Evolutionary conservation across 2,329 filamentous ascomycete species (phyloP), one percentile per base, ranked within the genome.

Genomic region (Scedosporium boydii): DNA sequence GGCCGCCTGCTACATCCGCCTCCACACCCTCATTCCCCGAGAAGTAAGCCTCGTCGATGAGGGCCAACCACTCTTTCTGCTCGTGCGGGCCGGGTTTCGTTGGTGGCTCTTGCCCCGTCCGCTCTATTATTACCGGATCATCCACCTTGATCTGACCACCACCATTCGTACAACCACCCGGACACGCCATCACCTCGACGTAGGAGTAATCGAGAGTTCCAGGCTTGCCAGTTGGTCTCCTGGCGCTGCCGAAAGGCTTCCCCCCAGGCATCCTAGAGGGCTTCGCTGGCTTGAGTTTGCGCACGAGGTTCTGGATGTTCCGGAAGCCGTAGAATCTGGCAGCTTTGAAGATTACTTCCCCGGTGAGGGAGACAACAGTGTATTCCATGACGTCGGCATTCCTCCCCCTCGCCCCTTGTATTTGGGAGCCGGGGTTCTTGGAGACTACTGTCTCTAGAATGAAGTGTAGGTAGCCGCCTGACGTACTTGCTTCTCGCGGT

Each of bases 131-230:
- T 12, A 85, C 77, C 6, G 89, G 85, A 72, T 98, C 95, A 61
- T 91, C 90, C 27, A 91, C 85, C 71, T 96, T 96, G 72, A 99
- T 87, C 77, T 99, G 95, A 0, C 95, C 95, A 44, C 95, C 95
- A 1, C 95, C 95, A 69, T 99, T 99, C 62, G 95, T 99, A 77
- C 95, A 99, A 3, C 95, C 95, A n/a, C 95, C 95, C 0, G 95
- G 95, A 74, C 95, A 99, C 14, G 95, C 95, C 95, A 99, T 99
- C 63, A 99, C 95, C 76, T 99, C 95, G 29, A 98, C 90, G 74
- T 96, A 98, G n/a, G 89, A 83, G 72, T 93, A 93, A 42, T 96
- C 91, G 6, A 83, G 75, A 18, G 73, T 70, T 16, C 41, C 55
- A 18, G 77, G 69, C 68, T 82, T 83, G 16, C 73, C 77, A 14